phyloP scores from a whole-genome alignment of 2,329 filamentous ascomycete species.

The Fusarium sp. region DNA sequence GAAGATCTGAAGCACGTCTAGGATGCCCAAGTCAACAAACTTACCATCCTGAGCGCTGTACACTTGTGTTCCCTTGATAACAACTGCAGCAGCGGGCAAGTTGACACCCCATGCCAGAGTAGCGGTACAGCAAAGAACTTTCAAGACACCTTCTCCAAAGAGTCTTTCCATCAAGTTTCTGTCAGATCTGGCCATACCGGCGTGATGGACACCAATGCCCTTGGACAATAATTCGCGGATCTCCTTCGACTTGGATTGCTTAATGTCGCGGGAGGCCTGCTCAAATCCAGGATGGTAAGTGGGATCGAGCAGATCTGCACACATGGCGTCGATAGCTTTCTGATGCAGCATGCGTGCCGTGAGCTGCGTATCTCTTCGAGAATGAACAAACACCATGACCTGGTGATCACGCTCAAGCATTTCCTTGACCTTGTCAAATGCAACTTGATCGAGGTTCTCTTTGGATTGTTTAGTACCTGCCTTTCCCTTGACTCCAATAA shows the following conservation, averaged over 20 bases:
- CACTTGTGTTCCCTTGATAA: slow-evolving; percentile 98
- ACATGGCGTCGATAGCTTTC: slow-evolving; percentile 84
- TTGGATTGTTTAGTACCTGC: slow-evolving; percentile 81
- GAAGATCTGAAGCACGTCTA: slow-evolving; percentile 98
- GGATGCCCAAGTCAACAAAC: slow-evolving; percentile 93
- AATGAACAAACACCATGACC: slow-evolving; percentile 99
- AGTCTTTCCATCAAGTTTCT: slow-evolving; percentile 95
- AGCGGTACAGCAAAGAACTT: slow-evolving; percentile 97
- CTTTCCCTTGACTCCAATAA: slow-evolving; percentile 95
- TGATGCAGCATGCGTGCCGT: slow-evolving; percentile 88
- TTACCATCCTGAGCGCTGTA: slow-evolving; percentile 97
- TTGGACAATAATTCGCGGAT: slow-evolving; percentile 89
- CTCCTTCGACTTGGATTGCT: slow-evolving; percentile 84
- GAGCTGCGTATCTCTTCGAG: slow-evolving; percentile 89
- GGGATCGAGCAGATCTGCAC: slow-evolving; percentile 85
- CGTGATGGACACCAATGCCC: slow-evolving; percentile 94
- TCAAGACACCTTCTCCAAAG: slow-evolving; percentile 91
- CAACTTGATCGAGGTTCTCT: slow-evolving; percentile 87
- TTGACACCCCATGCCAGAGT: slow-evolving; percentile 99
- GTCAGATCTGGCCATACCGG: slow-evolving; percentile 94
- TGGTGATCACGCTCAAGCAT: slow-evolving; percentile 95
- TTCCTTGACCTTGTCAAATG: slow-evolving; percentile 93
- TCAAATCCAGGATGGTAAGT: slow-evolving; percentile 82
- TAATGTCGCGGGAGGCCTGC: slow-evolving; percentile 83
- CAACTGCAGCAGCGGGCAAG: slow-evolving; percentile 92